Evolutionary conservation across 1,284 basidiomycete genomes (phyloP), one percentile per base, ranked within the genome.

Genomic region (Austroboletus niveus): DNA sequence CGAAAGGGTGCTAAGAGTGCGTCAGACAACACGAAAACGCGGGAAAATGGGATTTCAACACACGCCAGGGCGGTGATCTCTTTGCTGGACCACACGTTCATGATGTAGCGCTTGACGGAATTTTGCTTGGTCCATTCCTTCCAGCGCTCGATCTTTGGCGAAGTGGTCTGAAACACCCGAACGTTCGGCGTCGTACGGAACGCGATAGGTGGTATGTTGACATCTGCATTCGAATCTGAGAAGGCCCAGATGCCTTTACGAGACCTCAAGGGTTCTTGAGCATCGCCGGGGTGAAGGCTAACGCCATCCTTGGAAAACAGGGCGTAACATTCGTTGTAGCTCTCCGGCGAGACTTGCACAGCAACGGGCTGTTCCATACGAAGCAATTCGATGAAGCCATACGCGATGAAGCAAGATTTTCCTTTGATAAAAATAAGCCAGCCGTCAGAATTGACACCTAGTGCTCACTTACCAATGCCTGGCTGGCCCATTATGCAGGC

Each of bases 401-500:
- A 40, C 8, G 22, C 39, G 4, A 40, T 40, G 22, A 40, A 24
- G 20, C 39, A 47, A 14, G 50, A 51, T 20, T 51, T 51, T 17
- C 50, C 50, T 51, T 40, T 34, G 10, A 2, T 24, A 4, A 4
- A 15, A 29, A 8, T 22, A 10, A n/a, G 11, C 12, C 11, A 11
- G 32, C 29, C 9, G 32, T 42, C 14, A 48, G 50, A 38, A 31
- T 39, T 11, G 0, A 22, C 12, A 12, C 20, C 14, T 20, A 35
- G 8, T 27, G 27, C 7, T 9, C 12, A 34, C 49, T 40, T 41
- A 52, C 51, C 47, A 22, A 52, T 52, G 8, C 51, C 48, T 6
- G 48, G 48, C 32, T 53, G 48, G 1, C 48, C 48, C 34, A 52
- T 44, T 32, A 52, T 40, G 34, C 51, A 52, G 15, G 51, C 51